Conservation (phyloP, 441 rosid species). For the Populus tomentosa region DNA sequence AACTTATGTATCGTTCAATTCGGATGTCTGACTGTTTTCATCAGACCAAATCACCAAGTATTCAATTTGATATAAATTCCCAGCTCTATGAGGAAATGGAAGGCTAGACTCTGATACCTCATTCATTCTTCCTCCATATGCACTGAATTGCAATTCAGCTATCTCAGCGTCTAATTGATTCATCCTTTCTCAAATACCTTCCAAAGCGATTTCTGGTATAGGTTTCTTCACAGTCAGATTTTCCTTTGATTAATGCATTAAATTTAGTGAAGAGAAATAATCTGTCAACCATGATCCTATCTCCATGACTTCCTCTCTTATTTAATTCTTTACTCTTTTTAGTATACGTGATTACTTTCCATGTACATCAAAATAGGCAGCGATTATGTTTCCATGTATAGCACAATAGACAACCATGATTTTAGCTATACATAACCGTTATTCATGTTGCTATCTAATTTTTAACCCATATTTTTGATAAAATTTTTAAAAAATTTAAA, state of each 20-base stretch:
- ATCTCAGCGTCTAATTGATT: conserved; percentile 26
- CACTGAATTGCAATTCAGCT: conserved; percentile 22
- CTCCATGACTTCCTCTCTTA: too few species aligned
- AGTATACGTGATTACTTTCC: too few species aligned
- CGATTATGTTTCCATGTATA: too few species aligned
- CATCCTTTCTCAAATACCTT: conserved; percentile 36
- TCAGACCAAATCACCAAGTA: conserved; percentile 39
- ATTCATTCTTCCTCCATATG: conserved; percentile 54
- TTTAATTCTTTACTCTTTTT: too few species aligned
- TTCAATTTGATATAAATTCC: conserved; percentile 42
- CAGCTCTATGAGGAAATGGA: conserved; percentile 48
- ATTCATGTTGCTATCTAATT: too few species aligned
- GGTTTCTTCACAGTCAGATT: conserved; percentile 47
- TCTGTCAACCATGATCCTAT: too few species aligned
- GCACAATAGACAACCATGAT: too few species aligned
- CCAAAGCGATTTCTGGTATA: conserved; percentile 30
- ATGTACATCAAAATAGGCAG: too few species aligned
- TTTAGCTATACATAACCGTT: too few species aligned
- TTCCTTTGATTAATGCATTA: conserved; percentile 34
- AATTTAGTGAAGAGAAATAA: too few species aligned
- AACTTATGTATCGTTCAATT: conserved; percentile 16
- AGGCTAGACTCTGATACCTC: conserved; percentile 31
- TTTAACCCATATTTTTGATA: too few species aligned
- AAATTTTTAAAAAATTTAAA: too few species aligned
- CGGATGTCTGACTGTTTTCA: conserved; percentile 16